Conservation (phyloP, 768 basidiomycete genomes). For the Rhizopogon roseolus region DNA sequence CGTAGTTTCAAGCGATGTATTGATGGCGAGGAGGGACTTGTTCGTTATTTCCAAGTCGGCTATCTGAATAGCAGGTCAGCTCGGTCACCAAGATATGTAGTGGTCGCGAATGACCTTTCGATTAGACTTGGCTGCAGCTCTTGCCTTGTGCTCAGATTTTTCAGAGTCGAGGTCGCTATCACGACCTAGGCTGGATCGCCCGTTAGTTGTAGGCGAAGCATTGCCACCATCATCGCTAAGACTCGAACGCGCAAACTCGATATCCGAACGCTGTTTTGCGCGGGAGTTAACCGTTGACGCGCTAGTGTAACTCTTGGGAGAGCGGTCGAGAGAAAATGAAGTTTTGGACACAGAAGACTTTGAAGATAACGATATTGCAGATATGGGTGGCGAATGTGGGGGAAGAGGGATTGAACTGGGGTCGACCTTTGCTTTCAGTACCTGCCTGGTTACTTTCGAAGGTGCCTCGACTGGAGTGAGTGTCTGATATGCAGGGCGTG, state of each 20-base stretch:
- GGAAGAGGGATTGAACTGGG: slow-evolving; percentile 56
- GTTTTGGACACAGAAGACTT: slow-evolving; percentile 62
- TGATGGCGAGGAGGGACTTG: slow-evolving; percentile 80
- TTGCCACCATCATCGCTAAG: slow-evolving; percentile 13
- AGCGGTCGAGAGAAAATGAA: slow-evolving; percentile 37
- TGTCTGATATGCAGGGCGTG: slow-evolving; percentile 28
- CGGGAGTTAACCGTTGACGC: slow-evolving; percentile 40
- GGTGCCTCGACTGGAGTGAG: slow-evolving; percentile 21
- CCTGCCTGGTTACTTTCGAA: slow-evolving; percentile 11
- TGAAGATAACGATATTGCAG: slow-evolving; percentile 73
- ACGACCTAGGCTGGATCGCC: slow-evolving; percentile 14
- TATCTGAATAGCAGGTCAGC: slow-evolving; percentile 46
- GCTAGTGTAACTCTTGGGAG: slow-evolving; percentile 32
- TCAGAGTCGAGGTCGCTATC: slow-evolving; percentile 31
- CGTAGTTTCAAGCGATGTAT: slow-evolving; percentile 72
- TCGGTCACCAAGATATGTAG: background rate
- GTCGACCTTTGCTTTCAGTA: slow-evolving; percentile 38
- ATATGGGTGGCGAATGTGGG: slow-evolving; percentile 66
- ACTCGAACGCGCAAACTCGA: slow-evolving; percentile 8
- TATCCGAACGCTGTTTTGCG: slow-evolving; percentile 27
- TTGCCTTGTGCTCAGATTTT: slow-evolving; percentile 46
- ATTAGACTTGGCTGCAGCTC: slow-evolving; percentile 77
- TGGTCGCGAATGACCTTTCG: slow-evolving; percentile 56
- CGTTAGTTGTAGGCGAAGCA: slow-evolving; percentile 16
- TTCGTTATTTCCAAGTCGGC: slow-evolving; percentile 91